Percentiles rank a stretch among this genome's conserved stretches.
These are phyloP conservation scores for Komagataella pastoris DNA, from an alignment of 805 yeast species.

Conservation along the genomic window DNA sequence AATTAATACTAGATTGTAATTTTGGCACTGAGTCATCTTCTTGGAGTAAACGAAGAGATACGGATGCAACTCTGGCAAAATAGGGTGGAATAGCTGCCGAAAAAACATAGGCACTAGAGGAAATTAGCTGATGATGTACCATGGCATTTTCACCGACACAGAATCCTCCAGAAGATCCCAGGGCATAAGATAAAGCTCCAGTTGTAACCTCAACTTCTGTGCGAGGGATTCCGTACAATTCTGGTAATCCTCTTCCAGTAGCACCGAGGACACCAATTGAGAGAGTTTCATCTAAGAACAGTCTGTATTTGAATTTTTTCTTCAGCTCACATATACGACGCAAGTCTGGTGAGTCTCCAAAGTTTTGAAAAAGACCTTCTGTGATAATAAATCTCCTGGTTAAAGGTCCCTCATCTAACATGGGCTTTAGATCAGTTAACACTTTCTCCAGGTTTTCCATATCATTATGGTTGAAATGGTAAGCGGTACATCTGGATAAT, in stretches of 20 bases:
- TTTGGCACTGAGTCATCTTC: conserved; percentile 14
- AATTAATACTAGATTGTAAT: conserved; percentile 25
- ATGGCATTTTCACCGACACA: conserved; percentile 77
- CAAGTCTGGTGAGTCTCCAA: conserved; percentile 71
- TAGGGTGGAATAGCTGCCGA: conserved; percentile 93
- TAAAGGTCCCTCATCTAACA: conserved; percentile 57
- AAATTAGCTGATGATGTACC: conserved; percentile 86
- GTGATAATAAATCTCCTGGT: conserved; percentile 85
- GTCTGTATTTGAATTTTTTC: conserved; percentile 69
- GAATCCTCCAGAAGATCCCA: conserved; percentile 87
- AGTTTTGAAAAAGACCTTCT: conserved; percentile 75
- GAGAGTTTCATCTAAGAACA: conserved; percentile 77
- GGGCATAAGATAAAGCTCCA: conserved; percentile 72
- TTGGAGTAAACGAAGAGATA: conserved; percentile 16
- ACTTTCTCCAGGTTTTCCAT: conserved; percentile 67
- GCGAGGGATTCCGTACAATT: conserved; percentile 57
- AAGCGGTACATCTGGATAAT: conserved; percentile 77
- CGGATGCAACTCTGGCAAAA: conserved; percentile 54
- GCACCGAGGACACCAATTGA: conserved; percentile 80
- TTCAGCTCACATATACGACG: conserved; percentile 60
- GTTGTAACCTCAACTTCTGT: conserved; percentile 70
- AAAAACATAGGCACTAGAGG: conserved; percentile 81
- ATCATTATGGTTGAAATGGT: conserved; percentile 80
- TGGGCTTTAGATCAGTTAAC: conserved; percentile 45
- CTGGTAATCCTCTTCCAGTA: conserved; percentile 78